These are phyloP conservation scores for Epichloe amarillans DNA, from an alignment of 2,329 filamentous ascomycete species.

Conservation along the genomic window DNA sequence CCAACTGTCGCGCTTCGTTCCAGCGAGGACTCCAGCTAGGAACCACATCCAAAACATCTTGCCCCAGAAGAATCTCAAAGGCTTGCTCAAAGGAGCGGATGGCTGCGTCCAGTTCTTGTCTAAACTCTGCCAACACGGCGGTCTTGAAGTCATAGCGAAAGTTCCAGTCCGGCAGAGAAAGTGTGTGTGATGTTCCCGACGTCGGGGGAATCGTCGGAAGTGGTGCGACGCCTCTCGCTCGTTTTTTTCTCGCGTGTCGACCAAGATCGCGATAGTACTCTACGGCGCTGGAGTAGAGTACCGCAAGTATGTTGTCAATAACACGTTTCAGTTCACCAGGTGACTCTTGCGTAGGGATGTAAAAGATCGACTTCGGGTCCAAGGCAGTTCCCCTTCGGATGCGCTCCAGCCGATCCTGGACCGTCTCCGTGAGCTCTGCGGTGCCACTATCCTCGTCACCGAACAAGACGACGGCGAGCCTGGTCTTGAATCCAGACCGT, in stretches of 20 bases:
- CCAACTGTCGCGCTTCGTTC: slow-evolving; percentile 81
- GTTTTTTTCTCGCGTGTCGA: slow-evolving; percentile 89
- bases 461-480: slow-evolving; percentile 54
- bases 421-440: slow-evolving; percentile 45
- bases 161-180: slow-evolving; percentile 83
- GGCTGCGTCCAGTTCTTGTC: slow-evolving; percentile 83
- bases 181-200: slow-evolving; percentile 67
- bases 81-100: slow-evolving; percentile 76
- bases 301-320: slow-evolving; percentile 56
- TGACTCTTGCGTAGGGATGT: slow-evolving; percentile 63
- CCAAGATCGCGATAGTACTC: slow-evolving; percentile 92
- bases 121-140: slow-evolving; percentile 80
- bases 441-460: slow-evolving; percentile 16
- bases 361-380: slow-evolving; percentile 76
- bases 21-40: slow-evolving; percentile 83
- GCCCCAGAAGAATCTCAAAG: slow-evolving; percentile 68
- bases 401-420: slow-evolving; percentile 57
- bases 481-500: slow-evolving; percentile 63
- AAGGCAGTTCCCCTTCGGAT: slow-evolving; percentile 70
- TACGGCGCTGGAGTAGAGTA: slow-evolving; percentile 59
- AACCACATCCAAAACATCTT: slow-evolving; percentile 77
- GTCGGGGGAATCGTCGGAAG: slow-evolving; percentile 79
- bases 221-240: slow-evolving; percentile 62
- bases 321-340: slow-evolving; percentile 59
- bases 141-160: slow-evolving; percentile 92